phyloP scores from a whole-genome alignment of 495 filamentous ascomycete species.

The Penicillium verhagenii region DNA sequence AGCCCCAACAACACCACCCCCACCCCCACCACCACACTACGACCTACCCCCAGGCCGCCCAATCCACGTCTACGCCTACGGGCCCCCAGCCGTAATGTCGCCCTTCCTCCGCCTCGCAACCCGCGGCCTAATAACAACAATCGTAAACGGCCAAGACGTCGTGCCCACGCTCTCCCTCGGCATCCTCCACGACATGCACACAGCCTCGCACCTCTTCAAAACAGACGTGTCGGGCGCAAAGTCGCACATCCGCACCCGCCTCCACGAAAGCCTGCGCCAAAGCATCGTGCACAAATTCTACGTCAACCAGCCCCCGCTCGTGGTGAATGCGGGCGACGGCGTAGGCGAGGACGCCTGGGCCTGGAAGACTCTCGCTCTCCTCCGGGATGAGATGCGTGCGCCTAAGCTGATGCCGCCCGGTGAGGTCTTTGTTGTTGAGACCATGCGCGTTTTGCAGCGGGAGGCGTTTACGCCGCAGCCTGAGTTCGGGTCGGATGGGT shows the following conservation, averaged over 20 bases:
- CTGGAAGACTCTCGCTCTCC: slow-evolving; percentile 62
- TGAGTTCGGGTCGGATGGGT: slow-evolving; percentile 28
- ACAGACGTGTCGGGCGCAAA: slow-evolving; percentile 63
- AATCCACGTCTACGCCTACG: slow-evolving; percentile 79
- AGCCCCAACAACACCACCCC: not conserved
- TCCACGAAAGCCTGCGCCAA: slow-evolving; percentile 60
- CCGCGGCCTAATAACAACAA: slow-evolving; percentile 71
- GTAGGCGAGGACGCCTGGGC: slow-evolving; percentile 69
- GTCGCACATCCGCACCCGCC: slow-evolving; percentile 61
- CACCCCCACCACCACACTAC: slow-evolving; percentile 25
- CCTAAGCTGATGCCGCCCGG: slow-evolving; percentile 73
- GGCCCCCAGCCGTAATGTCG: slow-evolving; percentile 71
- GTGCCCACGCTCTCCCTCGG: slow-evolving; percentile 74
- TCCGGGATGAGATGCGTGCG: slow-evolving; percentile 67
- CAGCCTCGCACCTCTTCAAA: slow-evolving; percentile 69
- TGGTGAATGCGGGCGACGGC: slow-evolving; percentile 44
- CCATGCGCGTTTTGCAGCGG: slow-evolving; percentile 56
- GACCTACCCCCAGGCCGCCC: slow-evolving; percentile 64
- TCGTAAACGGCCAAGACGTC: slow-evolving; percentile 70
- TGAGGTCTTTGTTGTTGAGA: slow-evolving; percentile 73
- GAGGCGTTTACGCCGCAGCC: slow-evolving; percentile 50
- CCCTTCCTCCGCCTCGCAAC: slow-evolving; percentile 69
- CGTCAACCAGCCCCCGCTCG: slow-evolving; percentile 43
- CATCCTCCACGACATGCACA: slow-evolving; percentile 73
- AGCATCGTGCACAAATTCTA: slow-evolving; percentile 49